These are phyloP conservation scores for Fusarium nodosum DNA, from an alignment of 2,329 filamentous ascomycete species.

Conservation along the genomic window DNA sequence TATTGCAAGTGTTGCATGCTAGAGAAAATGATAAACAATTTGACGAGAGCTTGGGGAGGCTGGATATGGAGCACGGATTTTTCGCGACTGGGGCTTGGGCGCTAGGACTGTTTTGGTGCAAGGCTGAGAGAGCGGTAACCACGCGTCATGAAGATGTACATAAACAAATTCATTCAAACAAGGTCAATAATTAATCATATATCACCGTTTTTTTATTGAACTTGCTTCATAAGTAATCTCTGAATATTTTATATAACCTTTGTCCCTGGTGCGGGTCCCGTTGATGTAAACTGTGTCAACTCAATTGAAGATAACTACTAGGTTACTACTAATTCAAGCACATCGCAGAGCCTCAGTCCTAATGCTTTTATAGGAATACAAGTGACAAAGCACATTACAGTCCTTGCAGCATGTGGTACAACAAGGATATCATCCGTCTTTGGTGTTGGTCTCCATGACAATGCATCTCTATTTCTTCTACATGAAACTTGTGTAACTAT, in stretches of 20 bases:
- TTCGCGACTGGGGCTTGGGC: constrained; percentile 53
- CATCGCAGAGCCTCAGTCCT: neutral
- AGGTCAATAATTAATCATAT: neutral
- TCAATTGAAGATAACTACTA: too few species aligned
- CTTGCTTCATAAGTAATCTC: too few species aligned
- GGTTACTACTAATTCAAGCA: neutral
- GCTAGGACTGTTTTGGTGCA: constrained; percentile 55
- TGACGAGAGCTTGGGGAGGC: constrained; percentile 54
- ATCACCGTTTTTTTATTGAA: too few species aligned
- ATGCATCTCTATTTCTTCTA: neutral
- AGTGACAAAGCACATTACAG: too few species aligned
- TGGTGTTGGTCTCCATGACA: neutral
- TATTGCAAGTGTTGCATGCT: constrained; percentile 41
- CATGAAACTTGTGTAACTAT: neutral
- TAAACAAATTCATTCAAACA: neutral
- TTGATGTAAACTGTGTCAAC: neutral
- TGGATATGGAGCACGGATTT: constrained; percentile 55
- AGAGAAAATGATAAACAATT: constrained; percentile 50
- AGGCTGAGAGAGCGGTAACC: constrained; percentile 50
- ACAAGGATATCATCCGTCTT: neutral
- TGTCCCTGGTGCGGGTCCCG: too few species aligned
- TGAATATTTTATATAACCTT: neutral
- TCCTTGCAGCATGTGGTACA: neutral
- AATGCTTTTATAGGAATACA: too few species aligned
- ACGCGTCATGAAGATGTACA: constrained; percentile 34